Base-by-base conservation (phyloP, 352 stramenopile species). In the Phytopythium ostracodes region DNA sequence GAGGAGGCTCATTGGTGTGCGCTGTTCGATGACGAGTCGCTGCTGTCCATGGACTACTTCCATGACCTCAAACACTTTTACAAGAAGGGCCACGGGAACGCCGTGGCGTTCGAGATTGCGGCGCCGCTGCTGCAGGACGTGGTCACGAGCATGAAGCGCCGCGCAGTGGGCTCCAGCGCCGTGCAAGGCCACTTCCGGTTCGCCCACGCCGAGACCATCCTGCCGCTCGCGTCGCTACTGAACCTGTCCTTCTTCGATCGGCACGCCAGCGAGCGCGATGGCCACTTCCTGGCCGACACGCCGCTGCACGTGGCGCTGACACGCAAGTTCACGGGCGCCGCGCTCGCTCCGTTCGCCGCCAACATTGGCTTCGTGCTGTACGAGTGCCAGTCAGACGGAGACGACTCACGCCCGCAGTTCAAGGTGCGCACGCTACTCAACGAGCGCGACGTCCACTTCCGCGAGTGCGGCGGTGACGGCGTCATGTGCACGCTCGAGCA, bases 1-100 rank as follows among this genome's bases (percentile, higher is more conserved):
- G 64, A 69, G 2, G 69, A 72, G 35, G 59, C 82, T 31, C 63
- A 89, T 24, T 94, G 86, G 86, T 94, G 86, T 38, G 63, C 71
- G 25, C 68, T 94, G 22, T 84, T 92, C 54, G 65, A 88, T 42
- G 67, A 73, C 9, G 73, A 88, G 24, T 76, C 83, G 80, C 68
- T 94, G 24, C 59, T 78, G n/a, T 80, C 80, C 1, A 88, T 94
- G 78, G 86, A 94, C 63, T 94, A 92, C 36, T 91, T 86, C 64
- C 81, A 94, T 61, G 86, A 94, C 59, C 78, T 94, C 47, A 94
- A 94, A 59, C 77, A 92, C 49, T 94, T 92, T 36, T 94, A 94
- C 79, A 78, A 79, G 42, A 94, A 94, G 62, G 87, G 85, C 60
- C 81, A 92, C 51, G 85, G 85, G 7, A 71, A 91, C 61, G 66